Conservation (phyloP, 352 stramenopile species). For the Phytophthora idaei region DNA sequence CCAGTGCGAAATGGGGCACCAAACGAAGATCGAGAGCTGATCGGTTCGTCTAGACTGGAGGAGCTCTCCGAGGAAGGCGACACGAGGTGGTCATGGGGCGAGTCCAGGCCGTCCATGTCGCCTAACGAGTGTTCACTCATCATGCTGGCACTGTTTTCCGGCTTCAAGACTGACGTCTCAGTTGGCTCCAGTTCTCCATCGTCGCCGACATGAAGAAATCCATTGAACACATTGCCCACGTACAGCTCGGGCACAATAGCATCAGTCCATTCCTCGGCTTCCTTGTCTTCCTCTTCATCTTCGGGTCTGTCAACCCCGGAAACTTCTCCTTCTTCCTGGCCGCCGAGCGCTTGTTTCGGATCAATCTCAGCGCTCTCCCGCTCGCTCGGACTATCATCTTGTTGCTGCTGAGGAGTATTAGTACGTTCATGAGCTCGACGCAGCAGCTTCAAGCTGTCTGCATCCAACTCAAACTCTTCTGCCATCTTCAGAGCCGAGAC, state of each 20-base stretch:
- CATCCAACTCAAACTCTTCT: constrained; percentile 44
- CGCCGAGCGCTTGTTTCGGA: constrained; percentile 12
- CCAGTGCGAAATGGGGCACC: constrained; percentile 5
- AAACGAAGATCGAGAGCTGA: constrained; percentile 44
- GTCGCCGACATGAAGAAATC: constrained; percentile 31
- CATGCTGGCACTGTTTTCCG: constrained; percentile 42
- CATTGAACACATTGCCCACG: constrained; percentile 29
- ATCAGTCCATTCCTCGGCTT: constrained; percentile 20
- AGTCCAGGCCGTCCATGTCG: constrained; percentile 45
- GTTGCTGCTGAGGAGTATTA: constrained; percentile 21
- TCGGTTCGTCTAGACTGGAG: constrained; percentile 42
- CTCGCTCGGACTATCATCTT: constrained; percentile 27
- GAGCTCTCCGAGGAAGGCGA: constrained; percentile 68
- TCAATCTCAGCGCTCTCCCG: constrained; percentile 17
- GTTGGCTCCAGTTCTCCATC: constrained; percentile 18
- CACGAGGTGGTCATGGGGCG: constrained; percentile 52
- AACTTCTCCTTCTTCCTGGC: constrained; percentile 39
- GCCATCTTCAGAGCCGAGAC: constrained; percentile 63
- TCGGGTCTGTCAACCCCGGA: constrained; percentile 22
- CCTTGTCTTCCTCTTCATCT: constrained; percentile 25
- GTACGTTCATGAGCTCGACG: constrained; percentile 29
- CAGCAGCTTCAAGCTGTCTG: constrained; percentile 57
- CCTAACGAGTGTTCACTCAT: constrained; percentile 52
- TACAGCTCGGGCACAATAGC: constrained; percentile 24
- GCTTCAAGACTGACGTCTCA: constrained; percentile 25